phyloP scores from a whole-genome alignment of 2,329 filamentous ascomycete genomes.

The Bretziella fagacearum region DNA sequence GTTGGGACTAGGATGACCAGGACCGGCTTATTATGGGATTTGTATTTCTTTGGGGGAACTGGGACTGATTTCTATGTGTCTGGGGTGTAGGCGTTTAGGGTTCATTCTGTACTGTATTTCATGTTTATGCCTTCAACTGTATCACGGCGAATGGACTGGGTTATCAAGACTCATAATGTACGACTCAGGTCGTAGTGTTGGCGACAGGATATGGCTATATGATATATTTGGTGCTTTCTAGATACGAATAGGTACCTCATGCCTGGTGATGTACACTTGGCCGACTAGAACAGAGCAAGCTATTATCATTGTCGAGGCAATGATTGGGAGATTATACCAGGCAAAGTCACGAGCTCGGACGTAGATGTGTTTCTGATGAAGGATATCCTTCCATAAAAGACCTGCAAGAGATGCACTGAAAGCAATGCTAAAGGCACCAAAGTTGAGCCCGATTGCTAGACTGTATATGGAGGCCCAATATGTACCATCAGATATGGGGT shows the following conservation, averaged over 20 bases:
- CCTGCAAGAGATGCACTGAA: conserved; percentile 58
- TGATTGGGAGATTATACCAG: conserved; percentile 43
- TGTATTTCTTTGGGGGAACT: conserved; percentile 19
- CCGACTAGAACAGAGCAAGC: conserved; percentile 44
- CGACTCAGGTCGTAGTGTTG: too few species aligned
- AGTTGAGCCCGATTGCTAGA: conserved; percentile 61
- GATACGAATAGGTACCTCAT: too few species aligned
- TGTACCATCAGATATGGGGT: conserved; percentile 41
- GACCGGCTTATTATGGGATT: conserved; percentile 22
- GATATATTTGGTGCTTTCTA: too few species aligned
- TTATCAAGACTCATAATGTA: too few species aligned
- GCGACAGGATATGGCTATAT: too few species aligned
- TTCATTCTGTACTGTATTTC: conserved; percentile 1
- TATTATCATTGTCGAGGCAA: conserved; percentile 30
- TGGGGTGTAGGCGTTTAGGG: neutral
- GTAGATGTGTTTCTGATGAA: conserved; percentile 48
- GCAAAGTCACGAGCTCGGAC: conserved; percentile 50
- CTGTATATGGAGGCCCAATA: conserved; percentile 61
- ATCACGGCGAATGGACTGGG: too few species aligned
- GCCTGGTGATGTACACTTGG: conserved; percentile 39
- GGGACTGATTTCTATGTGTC: conserved; percentile 17
- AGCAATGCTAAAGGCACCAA: conserved; percentile 54
- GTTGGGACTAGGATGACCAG: neutral
- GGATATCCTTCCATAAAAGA: conserved; percentile 55
- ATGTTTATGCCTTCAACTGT: neutral